Evolutionary conservation across 1,139 yeast species (phyloP).

Genomic region (Debaryomycetaceae sp.): DNA sequence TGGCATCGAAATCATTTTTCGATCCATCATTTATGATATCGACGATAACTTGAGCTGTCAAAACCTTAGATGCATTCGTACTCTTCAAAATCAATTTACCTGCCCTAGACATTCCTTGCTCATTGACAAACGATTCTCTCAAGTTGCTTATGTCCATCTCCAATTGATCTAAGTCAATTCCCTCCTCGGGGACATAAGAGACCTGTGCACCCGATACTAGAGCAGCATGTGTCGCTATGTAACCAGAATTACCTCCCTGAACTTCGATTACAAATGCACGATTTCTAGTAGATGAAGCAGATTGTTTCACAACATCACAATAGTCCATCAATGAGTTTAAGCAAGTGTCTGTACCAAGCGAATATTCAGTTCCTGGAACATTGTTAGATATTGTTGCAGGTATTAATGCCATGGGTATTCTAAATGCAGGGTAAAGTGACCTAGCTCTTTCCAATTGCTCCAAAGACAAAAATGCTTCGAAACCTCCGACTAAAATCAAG

Average conservation of each 20-base stretch:
- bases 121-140: constrained; percentile 53
- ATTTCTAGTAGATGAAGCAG: constrained; percentile 75
- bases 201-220: constrained; percentile 72
- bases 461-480: constrained; percentile 71
- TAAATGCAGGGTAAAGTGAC: constrained; percentile 62
- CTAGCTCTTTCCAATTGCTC: constrained; percentile 65
- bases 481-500: constrained; percentile 72
- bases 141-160: constrained; percentile 60
- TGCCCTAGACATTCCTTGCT: constrained; percentile 58
- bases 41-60: constrained; percentile 77
- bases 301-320: constrained; percentile 76
- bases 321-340: constrained; percentile 69
- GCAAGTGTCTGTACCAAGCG: constrained; percentile 78
- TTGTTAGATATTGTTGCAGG: constrained; percentile 85
- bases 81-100: constrained; percentile 87
- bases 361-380: constrained; percentile 82
- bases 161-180: constrained; percentile 53
- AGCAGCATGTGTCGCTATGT: constrained; percentile 67
- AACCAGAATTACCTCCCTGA: constrained; percentile 86
- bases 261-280: constrained; percentile 79
- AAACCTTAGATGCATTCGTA: constrained; percentile 78
- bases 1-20: constrained; percentile 74
- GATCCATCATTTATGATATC: constrained; percentile 79
- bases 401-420: constrained; percentile 73
- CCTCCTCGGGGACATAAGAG: constrained; percentile 73